Percentiles rank a stretch among this genome's conserved stretches.
Conservation (phyloP, 495 filamentous ascomycete species). For the Trichocladium antarcticum region DNA sequence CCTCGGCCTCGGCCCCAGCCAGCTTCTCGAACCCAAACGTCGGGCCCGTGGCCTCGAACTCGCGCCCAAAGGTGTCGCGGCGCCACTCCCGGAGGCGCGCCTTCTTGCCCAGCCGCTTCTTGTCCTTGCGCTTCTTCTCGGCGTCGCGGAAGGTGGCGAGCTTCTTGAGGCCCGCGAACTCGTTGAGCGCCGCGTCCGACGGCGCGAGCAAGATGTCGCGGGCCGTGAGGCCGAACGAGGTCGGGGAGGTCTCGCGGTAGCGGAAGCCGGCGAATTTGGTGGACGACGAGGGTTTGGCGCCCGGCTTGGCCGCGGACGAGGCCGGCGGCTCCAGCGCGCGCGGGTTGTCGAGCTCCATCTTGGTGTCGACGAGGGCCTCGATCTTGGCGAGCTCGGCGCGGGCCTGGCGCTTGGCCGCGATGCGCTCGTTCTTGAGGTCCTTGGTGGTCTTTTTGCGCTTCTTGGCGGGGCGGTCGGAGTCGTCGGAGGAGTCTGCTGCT, state of each 20-base stretch:
- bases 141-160: slow-evolving; percentile 76
- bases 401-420: slow-evolving; percentile 60
- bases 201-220: slow-evolving; percentile 82
- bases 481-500: slow-evolving; percentile 13
- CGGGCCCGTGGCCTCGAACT: slow-evolving; percentile 37
- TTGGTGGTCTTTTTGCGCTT: slow-evolving; percentile 56
- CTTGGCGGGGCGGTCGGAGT: slow-evolving; percentile 33
- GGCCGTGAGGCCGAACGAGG: slow-evolving; percentile 76
- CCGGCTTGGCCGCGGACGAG: slow-evolving; percentile 17
- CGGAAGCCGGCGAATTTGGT: slow-evolving; percentile 46
- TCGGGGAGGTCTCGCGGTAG: slow-evolving; percentile 88
- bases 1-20: slow-evolving; percentile 11
- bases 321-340: slow-evolving; percentile 34
- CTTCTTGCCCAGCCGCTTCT: slow-evolving; percentile 84
- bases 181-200: slow-evolving; percentile 73
- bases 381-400: slow-evolving; percentile 72
- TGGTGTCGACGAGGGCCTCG: slow-evolving; percentile 75
- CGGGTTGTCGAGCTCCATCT: slow-evolving; percentile 58
- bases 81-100: slow-evolving; percentile 81
- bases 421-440: slow-evolving; percentile 51
- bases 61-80: slow-evolving; percentile 78
- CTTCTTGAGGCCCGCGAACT: slow-evolving; percentile 89
- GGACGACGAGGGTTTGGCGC: neutral
- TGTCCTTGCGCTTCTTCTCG: slow-evolving; percentile 79
- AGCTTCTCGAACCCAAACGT: slow-evolving; percentile 35